Base-by-base conservation (phyloP, 345 rosid species). In the Turnera subulata region DNA sequence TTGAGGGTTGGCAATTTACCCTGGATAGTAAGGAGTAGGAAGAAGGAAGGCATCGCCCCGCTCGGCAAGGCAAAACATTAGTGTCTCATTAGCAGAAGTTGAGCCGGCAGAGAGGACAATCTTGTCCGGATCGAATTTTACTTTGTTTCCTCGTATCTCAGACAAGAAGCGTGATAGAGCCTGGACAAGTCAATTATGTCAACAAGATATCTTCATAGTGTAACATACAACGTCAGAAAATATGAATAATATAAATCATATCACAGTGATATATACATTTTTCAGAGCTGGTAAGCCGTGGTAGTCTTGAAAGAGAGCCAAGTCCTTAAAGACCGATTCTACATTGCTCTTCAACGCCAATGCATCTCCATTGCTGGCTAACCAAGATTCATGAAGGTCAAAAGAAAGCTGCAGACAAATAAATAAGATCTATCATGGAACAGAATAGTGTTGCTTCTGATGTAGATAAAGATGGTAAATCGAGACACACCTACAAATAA, bases 81-180 rank as follows among this genome's bases (percentile, higher is more conserved):
- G 63, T 18, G 66, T 59, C 47, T 71, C 75, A 15, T 71, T 71
- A 9, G 75, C 75, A 2, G 75, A 60, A 44, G 75, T 71, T 55
- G 75, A 53, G 55, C 75, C 75, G 8, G 75, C 75, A 16, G 70
- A 64, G 19, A 71, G 75, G 6, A 71, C 75, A 19, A 71, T 62
- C 49, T 71, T 71, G 55, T 55, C 42, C 16, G 62, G 66, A 55
- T 71, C 70, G 37, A 64, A 65, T 4, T 44, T 50, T 33, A 71
- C 70, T 46, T 55, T 59, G 66, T 65, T 64, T 37, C 63, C 54
- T 65, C 75, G 55, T 18, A 71, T 45, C 48, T 71, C 59, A 40
- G 58, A 38, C 75, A 65, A 60, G 39, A 59, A 65, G 23, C 59
- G 39, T 16, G 35, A 61, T 13, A 71, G 14, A 59, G 70, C 50